A percentile compares a stretch with the other conserved stretches of the same genome.
These are phyloP conservation scores for Knoxdaviesia capensis DNA, from an alignment of 2,329 filamentous ascomycete genomes.

Conservation along the genomic window DNA sequence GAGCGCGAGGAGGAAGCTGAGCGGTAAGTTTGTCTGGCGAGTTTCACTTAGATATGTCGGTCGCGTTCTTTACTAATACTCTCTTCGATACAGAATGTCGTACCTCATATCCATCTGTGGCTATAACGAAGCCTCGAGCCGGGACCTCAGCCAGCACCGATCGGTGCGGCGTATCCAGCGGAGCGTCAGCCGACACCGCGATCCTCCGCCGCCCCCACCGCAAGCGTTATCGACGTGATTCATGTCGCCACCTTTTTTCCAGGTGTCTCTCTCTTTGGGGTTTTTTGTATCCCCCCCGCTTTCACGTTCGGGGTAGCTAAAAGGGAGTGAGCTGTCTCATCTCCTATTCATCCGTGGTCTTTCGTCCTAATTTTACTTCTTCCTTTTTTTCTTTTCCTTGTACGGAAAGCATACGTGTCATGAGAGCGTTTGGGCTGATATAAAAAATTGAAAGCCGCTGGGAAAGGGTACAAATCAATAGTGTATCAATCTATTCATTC, in stretches of 20 bases:
- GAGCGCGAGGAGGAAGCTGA: conserved; percentile 48
- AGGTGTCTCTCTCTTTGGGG: neutral
- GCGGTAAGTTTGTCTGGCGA: conserved; percentile 40
- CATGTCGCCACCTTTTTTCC: neutral
- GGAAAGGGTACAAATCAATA: too few species aligned
- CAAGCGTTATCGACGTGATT: neutral
- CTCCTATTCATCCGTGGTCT: too few species aligned
- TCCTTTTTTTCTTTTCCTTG: too few species aligned
- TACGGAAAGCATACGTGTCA: too few species aligned
- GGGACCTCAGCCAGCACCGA: conserved; percentile 21
- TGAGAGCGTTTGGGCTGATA: too few species aligned
- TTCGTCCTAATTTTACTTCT: too few species aligned
- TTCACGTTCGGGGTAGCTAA: too few species aligned
- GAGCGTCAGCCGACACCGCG: conserved; percentile 5
- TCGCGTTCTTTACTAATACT: neutral
- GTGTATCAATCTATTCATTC: too few species aligned
- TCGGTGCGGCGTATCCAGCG: conserved; percentile 2
- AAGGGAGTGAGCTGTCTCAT: too few species aligned
- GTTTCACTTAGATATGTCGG: neutral
- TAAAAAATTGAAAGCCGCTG: too few species aligned
- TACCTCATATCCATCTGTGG: conserved; percentile 32
- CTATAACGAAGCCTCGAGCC: conserved; percentile 31
- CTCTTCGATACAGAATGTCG: conserved; percentile 16
- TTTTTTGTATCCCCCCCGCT: neutral
- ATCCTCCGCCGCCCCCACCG: neutral